Percentiles rank a stretch among this genome's conserved stretches.
Evolutionary conservation across 768 basidiomycete species (phyloP).

Genomic region (Tylopilus subfusipes): DNA sequence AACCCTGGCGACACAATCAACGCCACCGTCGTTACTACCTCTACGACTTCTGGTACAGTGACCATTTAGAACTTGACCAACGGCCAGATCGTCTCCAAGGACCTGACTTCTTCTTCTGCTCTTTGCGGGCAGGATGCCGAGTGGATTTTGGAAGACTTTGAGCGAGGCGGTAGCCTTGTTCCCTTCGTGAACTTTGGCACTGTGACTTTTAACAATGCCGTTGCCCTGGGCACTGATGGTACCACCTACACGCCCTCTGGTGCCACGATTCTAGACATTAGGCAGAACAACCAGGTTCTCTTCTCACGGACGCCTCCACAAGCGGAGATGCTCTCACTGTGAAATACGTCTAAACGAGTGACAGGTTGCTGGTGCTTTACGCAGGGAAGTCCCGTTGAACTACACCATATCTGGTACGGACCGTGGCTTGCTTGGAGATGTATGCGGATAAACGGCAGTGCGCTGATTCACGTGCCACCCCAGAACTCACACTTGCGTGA

Average conservation of each 20-base stretch:
- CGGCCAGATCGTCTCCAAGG: slow-evolving; percentile 1
- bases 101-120: slow-evolving; percentile 8
- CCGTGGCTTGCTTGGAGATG: background rate
- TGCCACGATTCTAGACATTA: slow-evolving; percentile 11
- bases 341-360: slow-evolving; percentile 2
- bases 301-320: slow-evolving; percentile 13
- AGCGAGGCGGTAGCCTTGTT: background rate
- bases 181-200: slow-evolving; percentile 18
- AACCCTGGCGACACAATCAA: slow-evolving; percentile 13
- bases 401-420: no score
- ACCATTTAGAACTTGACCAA: slow-evolving; percentile 21
- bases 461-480: no score
- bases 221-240: slow-evolving; percentile 6
- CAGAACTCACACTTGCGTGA: no score
- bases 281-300: slow-evolving; percentile 5
- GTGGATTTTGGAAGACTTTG: slow-evolving; percentile 24
- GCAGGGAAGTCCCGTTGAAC: no score
- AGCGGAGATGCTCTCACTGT: background rate
- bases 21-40: slow-evolving; percentile 13
- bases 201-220: slow-evolving; percentile 12
- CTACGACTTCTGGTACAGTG: slow-evolving; percentile 16
- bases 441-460: background rate
- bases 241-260: slow-evolving; percentile 5
- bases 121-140: slow-evolving; percentile 19
- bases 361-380: background rate